A percentile compares a stretch with the other conserved stretches of the same genome.
phyloP scores from a whole-genome alignment of 73 alveolate species.

The Uronychia setigera region DNA sequence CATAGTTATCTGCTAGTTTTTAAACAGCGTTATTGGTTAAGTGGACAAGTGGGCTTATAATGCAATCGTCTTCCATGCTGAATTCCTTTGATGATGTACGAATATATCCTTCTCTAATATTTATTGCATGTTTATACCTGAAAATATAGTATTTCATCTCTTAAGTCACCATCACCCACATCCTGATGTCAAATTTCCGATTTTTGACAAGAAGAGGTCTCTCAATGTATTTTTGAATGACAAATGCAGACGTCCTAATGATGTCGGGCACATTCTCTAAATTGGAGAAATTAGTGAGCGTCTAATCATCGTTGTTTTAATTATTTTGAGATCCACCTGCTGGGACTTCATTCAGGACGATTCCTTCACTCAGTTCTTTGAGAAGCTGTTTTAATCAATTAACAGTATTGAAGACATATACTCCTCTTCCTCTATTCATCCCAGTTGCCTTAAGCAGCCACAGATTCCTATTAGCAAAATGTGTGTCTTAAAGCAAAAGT shows the following conservation, averaged over 20 bases:
- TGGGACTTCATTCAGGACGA: conserved; percentile 94
- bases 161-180: conserved; percentile 89
- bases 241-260: conserved; percentile 29
- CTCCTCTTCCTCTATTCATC: conserved; percentile 87
- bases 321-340: conserved; percentile 72
- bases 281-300: conserved; percentile 3
- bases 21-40: conserved; percentile 81
- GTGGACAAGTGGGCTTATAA: conserved; percentile 71
- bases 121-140: background rate
- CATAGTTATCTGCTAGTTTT: conserved; percentile 80
- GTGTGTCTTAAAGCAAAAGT: background rate
- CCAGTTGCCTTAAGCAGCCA: conserved; percentile 86
- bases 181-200: conserved; percentile 90
- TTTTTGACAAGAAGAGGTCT: conserved; percentile 78
- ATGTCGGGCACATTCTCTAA: conserved; percentile 31
- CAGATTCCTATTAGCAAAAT: conserved; percentile 51
- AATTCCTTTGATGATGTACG: conserved; percentile 81
- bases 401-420: conserved; percentile 65
- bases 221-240: conserved; percentile 79
- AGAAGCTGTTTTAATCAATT: conserved; percentile 16
- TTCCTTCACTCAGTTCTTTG: conserved; percentile 86
- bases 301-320: conserved; percentile 46
- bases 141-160: conserved; percentile 78
- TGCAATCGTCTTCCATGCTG: conserved; percentile 25
- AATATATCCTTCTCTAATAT: conserved; percentile 82